These are phyloP conservation scores for Aureobasidium sp. DNA, from an alignment of 2,329 filamentous ascomycete species.

Conservation along the genomic window DNA sequence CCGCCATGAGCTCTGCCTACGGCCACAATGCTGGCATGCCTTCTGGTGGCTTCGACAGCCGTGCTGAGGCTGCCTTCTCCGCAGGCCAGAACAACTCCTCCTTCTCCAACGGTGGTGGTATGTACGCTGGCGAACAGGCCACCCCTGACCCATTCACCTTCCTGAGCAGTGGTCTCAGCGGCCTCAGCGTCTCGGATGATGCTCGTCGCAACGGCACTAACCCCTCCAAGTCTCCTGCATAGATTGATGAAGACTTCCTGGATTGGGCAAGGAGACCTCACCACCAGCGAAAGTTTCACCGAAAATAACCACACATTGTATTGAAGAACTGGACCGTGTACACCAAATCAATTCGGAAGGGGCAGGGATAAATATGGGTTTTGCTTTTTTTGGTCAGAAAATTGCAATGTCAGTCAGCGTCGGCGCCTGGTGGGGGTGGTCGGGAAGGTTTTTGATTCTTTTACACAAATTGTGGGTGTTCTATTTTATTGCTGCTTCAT, in stretches of 20 bases:
- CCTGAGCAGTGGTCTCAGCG: constrained; percentile 64
- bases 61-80: constrained; percentile 87
- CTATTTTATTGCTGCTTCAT: background rate
- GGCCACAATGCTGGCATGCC: constrained; percentile 70
- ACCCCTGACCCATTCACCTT: constrained; percentile 76
- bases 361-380: constrained; percentile 1
- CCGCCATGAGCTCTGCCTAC: constrained; percentile 74
- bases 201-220: constrained; percentile 35
- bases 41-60: constrained; percentile 84
- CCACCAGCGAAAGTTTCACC: background rate
- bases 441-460: constrained; percentile 10
- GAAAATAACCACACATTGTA: constrained; percentile 7
- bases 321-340: constrained; percentile 4
- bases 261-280: background rate
- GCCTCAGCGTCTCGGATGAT: constrained; percentile 57
- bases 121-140: constrained; percentile 35
- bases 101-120: constrained; percentile 56
- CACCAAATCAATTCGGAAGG: constrained; percentile 8
- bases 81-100: constrained; percentile 49
- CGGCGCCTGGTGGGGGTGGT: constrained; percentile 14
- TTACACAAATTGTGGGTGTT: constrained; percentile 11
- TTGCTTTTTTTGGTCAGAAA: constrained; percentile 12
- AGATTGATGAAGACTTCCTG: background rate
- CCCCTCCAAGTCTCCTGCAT: constrained; percentile 18
- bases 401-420: constrained; percentile 15